Evolutionary conservation across 164 flowering plant genomes (phyloP).

Genomic region (Vitis rotundifolia): DNA sequence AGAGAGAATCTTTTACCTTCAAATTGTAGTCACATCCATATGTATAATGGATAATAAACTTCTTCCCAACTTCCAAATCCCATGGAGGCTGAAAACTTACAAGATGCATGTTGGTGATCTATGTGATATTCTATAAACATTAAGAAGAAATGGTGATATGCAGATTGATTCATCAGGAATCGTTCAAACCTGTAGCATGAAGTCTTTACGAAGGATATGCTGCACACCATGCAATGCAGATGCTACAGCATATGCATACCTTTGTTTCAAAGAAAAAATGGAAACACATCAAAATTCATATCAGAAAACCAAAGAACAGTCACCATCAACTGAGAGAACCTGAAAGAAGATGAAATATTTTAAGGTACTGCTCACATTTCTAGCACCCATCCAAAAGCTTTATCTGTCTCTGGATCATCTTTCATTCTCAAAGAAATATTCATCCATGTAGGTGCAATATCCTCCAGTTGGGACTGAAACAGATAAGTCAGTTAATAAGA

Average conservation of each 20-base stretch:
- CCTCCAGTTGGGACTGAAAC: constrained; percentile 36
- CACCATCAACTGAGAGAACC: no score
- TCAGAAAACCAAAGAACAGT: no score
- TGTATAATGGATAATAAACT: constrained; percentile 84
- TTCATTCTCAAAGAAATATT: constrained; percentile 91
- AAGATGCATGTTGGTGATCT: no score
- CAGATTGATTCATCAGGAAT: no score
- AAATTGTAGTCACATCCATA: constrained; percentile 85
- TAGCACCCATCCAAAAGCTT: constrained; percentile 94
- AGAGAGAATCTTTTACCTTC: constrained; percentile 50
- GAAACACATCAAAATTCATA: background rate
- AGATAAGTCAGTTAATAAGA: no score
- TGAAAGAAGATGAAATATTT: no score
- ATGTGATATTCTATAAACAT: no score
- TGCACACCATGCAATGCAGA: constrained; percentile 93
- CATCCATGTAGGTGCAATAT: constrained; percentile 97
- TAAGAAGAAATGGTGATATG: no score
- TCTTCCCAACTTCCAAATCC: constrained; percentile 60
- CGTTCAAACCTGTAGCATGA: constrained; percentile 84
- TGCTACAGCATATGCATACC: constrained; percentile 74
- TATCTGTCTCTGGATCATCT: constrained; percentile 83
- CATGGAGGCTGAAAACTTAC: constrained; percentile 81
- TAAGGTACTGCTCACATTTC: constrained; percentile 70
- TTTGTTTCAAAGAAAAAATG: constrained; percentile 8
- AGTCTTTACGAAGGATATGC: constrained; percentile 88